Evolutionary conservation across 169 alveolate genomes (phyloP), one percentile per base, ranked within the genome.

Genomic region (Hammondia hammondi): DNA sequence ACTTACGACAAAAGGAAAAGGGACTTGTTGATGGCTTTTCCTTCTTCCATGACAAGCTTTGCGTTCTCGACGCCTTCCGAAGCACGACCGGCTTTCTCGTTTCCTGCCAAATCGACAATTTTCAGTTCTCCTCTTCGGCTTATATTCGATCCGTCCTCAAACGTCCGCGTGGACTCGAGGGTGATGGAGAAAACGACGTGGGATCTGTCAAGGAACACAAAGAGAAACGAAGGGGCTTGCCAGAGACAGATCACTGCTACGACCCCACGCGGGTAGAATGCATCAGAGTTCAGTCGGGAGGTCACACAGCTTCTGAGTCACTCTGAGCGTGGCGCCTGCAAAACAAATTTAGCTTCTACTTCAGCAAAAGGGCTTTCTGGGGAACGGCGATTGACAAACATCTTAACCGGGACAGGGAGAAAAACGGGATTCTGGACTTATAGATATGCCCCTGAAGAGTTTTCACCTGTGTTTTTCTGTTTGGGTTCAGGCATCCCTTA

Each of bases 111-210:
- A 61, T 96, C 98, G 73, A 96, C 98, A 29, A 96, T 94, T 70
- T 96, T 96, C 85, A 96, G 91, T 81, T 96, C 97, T 39, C 98
- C 98, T 48, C 96, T 91, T 85, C 96, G 95, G 94, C 96, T 96
- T 89, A 96, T 94, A 61, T 96, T 93, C 39, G 97, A 93, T 4
- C 97, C 98, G 84, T 96, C 97, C 71, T 94, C 96, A 67, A 95
- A 92, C 14, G 95, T 96, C 87, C 96, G 96, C 88, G 95, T 96
- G 56, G 97, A 96, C 85, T 96, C 98, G 91, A 96, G 85, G 70
- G 96, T 96, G 57, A 96, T 96, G 32, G 98, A 96, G 94, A 97
- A 97, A 91, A 97, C 96, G 77, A 97, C 97, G 81, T 97, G 98
- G n/a, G 98, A 96, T 89, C 98, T 97, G 92, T 12, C 57, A 35